phyloP scores from a whole-genome alignment of 2,329 filamentous ascomycete species.

The Claviceps maximensis region DNA sequence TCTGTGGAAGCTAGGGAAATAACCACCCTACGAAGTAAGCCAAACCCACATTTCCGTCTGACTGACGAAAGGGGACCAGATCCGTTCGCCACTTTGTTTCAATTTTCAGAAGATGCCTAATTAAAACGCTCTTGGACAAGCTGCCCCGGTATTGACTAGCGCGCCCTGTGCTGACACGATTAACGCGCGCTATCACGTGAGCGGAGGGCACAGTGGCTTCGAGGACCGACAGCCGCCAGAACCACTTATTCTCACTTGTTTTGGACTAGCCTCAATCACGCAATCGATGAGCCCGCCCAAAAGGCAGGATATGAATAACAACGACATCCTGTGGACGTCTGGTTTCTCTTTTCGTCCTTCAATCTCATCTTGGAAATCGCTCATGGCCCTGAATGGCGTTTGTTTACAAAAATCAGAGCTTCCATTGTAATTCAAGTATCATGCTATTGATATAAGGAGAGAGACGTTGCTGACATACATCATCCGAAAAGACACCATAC shows the following conservation, averaged over 20 bases:
- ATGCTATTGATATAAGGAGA: conserved; percentile 5
- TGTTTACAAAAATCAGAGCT: conserved; percentile 6
- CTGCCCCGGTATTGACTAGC: not conserved
- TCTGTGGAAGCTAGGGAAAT: not conserved
- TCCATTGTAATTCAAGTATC: conserved; percentile 11
- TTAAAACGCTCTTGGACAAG: not conserved
- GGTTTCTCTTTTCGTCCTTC: conserved; percentile 6
- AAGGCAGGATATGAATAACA: conserved; percentile 7
- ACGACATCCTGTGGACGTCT: conserved; percentile 8
- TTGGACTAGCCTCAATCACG: conserved; percentile 19
- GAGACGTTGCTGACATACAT: not conserved
- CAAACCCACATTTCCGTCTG: not conserved
- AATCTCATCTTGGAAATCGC: conserved; percentile 10
- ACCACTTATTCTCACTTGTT: conserved; percentile 4
- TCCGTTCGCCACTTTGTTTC: not conserved
- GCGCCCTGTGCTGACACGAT: not conserved
- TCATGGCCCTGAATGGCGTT: not conserved
- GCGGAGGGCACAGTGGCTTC: not conserved
- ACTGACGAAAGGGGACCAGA: not conserved
- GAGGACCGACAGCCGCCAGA: not conserved
- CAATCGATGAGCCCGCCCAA: conserved; percentile 17
- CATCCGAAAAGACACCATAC: conserved; percentile 1
- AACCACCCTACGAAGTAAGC: not conserved
- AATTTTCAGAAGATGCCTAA: not conserved
- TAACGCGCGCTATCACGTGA: conserved; percentile 3